Evolutionary conservation across 164 flowering plant genomes (phyloP).

Genomic region (Tetrastigma voinierianum): DNA sequence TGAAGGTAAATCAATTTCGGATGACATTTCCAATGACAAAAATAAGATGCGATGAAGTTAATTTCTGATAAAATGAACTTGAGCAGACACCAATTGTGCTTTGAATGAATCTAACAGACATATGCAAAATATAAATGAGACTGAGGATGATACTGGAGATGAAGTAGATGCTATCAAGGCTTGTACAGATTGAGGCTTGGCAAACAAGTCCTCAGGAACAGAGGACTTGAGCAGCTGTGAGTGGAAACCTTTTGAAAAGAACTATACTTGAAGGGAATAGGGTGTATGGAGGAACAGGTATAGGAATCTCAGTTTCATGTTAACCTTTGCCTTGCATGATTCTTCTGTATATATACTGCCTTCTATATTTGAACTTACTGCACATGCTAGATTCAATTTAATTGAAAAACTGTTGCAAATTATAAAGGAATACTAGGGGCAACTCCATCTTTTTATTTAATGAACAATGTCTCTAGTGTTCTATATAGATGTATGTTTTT

Average conservation of each 20-base stretch:
- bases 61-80: slow-evolving; percentile 11
- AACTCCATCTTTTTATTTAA: no score
- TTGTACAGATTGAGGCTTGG: slow-evolving; percentile 24
- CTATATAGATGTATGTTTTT: no score
- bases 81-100: slow-evolving; percentile 9
- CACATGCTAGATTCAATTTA: no score
- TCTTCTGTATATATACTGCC: background rate
- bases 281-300: slow-evolving; percentile 97
- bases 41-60: slow-evolving; percentile 10
- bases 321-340: background rate
- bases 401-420: no score
- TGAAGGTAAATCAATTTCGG: slow-evolving; percentile 3
- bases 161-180: slow-evolving; percentile 17
- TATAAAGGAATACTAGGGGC: no score
- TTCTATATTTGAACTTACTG: no score
- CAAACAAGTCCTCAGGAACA: slow-evolving; percentile 15
- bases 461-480: no score
- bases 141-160: slow-evolving; percentile 15
- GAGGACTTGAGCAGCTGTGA: slow-evolving; percentile 24
- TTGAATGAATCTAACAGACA: slow-evolving; percentile 15
- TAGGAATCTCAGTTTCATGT: background rate
- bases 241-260: slow-evolving; percentile 93
- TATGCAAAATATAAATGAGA: slow-evolving; percentile 14
- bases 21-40: slow-evolving; percentile 4
- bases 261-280: slow-evolving; percentile 81